Evolutionary conservation across 78 protist species (phyloP).

Genomic region (Reticulomyxa filosa): DNA sequence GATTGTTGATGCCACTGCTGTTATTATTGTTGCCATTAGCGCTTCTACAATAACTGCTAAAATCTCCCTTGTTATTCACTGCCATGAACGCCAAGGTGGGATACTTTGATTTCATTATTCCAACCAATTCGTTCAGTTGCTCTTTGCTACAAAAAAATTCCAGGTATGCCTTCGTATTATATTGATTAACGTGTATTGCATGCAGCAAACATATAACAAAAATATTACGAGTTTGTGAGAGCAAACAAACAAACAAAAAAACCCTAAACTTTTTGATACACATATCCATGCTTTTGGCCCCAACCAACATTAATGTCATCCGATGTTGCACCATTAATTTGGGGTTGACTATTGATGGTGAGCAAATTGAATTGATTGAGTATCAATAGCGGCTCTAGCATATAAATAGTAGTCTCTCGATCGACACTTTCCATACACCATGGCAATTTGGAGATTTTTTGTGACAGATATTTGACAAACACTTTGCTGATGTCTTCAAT

Average conservation of each 20-base stretch:
- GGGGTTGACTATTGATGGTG: conserved; percentile 83
- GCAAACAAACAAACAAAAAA: too few species aligned
- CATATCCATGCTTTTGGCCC: conserved; percentile 72
- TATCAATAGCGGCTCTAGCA: conserved; percentile 16
- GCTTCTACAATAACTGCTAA: too few species aligned
- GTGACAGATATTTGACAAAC: conserved; percentile 20
- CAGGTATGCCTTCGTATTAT: too few species aligned
- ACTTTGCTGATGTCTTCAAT: conserved; percentile 23
- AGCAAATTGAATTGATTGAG: conserved; percentile 51
- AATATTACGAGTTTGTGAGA: too few species aligned
- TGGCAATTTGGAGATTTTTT: conserved; percentile 23
- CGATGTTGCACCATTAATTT: conserved; percentile 59
- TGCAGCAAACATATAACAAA: too few species aligned
- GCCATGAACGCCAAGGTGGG: conserved; percentile 50
- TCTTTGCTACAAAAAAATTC: conserved; percentile 64
- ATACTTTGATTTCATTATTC: neutral
- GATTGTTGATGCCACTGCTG: neutral
- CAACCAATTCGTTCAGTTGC: neutral
- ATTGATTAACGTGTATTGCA: too few species aligned
- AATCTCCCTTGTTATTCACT: conserved; percentile 26
- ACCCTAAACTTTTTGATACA: conserved; percentile 74
- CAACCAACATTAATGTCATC: conserved; percentile 58
- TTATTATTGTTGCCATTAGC: too few species aligned
- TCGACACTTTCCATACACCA: conserved; percentile 38
- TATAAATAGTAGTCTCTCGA: conserved; percentile 28